Base-by-base conservation (phyloP, 2,329 filamentous ascomycete genomes). In the Lecanosticta acicola region DNA sequence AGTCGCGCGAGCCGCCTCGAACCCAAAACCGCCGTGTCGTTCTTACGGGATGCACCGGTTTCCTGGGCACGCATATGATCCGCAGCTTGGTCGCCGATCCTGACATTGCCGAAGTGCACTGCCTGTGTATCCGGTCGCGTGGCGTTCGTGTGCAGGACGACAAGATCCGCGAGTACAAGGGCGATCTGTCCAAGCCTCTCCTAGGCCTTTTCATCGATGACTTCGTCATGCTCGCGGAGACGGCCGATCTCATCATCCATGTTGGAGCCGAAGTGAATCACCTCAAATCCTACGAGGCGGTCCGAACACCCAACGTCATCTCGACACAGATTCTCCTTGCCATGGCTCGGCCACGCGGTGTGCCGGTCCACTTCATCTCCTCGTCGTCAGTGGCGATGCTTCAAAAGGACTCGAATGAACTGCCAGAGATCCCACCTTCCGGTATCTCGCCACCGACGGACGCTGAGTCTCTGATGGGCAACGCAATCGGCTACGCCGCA, bases 201-300 rank as follows among this genome's bases (percentile, higher is more conserved):
- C 62, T 77, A 2, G 73, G 73, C 0, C 63, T 76, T 14, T 54
- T 54, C 1, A 46, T 65, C 16, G 51, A 50, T 1, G 57, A 67
- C 17, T 54, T 62, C 10, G 13, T 39, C 2, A 19, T 19, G 1
- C 52, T 77, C 2, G 58, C 59, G n/a, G 19, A 38, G 3, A 37
- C 54, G 2, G 66, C 60, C 1, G 42, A 45, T 19, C 16, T 32
- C 2, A 32, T 45, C 9, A 39, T 45, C 42, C 42, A 45, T 21
- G 26, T 29, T 9, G 42, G 33, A 13, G 34, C 42, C 9, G 42
- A 45, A 4, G 24, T 29, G 4, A 29, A 20, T 9, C 35, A 39
- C 33, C 24, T 45, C 3, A 45, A 45, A 16, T 39, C 16, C 19
- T 45, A 45, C 17, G 11, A 8, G 4, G 14, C 24, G 9, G 24